A percentile compares a stretch with the other conserved stretches of the same genome.
Evolutionary conservation across 345 rosid genomes (phyloP).

Genomic region (Hibiscus mutabilis): DNA sequence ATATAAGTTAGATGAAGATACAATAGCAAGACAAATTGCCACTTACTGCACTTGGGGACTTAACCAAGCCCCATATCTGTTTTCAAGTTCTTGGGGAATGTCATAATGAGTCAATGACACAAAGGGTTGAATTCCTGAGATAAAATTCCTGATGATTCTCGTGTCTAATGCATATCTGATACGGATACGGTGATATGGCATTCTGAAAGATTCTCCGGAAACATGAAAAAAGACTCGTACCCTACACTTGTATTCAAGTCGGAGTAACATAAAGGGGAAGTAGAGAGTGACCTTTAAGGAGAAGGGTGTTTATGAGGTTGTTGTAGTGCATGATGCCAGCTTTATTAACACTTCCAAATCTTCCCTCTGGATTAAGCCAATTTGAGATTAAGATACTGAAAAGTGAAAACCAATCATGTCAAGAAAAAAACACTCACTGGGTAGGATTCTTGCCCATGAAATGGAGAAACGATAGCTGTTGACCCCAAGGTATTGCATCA

Average conservation of each 20-base stretch:
- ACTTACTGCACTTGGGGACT: slow-evolving; percentile 52
- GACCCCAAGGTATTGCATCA: slow-evolving; percentile 19
- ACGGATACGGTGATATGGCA: no score
- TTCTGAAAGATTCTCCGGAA: background rate
- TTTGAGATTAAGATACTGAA: background rate
- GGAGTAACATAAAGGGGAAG: background rate
- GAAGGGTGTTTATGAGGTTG: slow-evolving; percentile 50
- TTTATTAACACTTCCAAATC: slow-evolving; percentile 50
- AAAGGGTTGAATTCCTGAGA: slow-evolving; percentile 76
- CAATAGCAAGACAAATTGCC: background rate
- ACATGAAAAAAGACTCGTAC: background rate
- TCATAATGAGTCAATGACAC: slow-evolving; percentile 69
- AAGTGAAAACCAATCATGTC: background rate
- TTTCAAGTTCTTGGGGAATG: slow-evolving; percentile 68
- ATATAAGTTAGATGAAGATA: background rate
- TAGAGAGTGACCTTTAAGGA: slow-evolving; percentile 27
- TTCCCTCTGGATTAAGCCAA: slow-evolving; percentile 46
- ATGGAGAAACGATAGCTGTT: slow-evolving; percentile 65
- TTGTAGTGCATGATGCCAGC: slow-evolving; percentile 57
- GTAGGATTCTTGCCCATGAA: slow-evolving; percentile 77
- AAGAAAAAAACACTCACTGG: slow-evolving; percentile 39
- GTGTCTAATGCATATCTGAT: no score
- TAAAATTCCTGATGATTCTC: background rate
- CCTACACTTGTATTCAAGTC: background rate
- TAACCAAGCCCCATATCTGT: slow-evolving; percentile 71